Evolutionary conservation across 2,329 filamentous ascomycete species (phyloP), one percentile per base, ranked within the genome.

Genomic region (Fusarium sp.): DNA sequence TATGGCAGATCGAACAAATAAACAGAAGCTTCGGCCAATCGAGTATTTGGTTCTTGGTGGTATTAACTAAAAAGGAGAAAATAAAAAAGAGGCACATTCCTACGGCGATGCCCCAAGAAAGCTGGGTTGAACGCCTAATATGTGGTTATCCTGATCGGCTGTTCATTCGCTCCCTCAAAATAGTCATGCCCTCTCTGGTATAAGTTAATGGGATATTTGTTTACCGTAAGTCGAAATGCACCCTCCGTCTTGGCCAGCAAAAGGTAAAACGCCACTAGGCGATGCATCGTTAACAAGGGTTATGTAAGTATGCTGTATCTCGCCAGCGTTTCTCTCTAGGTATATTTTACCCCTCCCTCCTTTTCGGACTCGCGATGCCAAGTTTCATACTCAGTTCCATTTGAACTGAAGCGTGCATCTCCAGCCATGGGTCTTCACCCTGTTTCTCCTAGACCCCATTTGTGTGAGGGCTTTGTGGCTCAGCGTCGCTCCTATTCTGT

Each of bases 401-500:
- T 50, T 63, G 56, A 57, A 70, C 54, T 56, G 57, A 68, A 54
- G 65, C 65, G 42, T 69, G 41, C 54, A 73, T 65, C 56, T 74
- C 61, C 47, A 70, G 55, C 59, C 68, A 58, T 35, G 50, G 35
- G 7, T 66, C 57, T 36, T 44, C 58, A 36, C 44, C 61, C 59
- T 48, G 57, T 55, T 62, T 42, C 60, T 57, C 55, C 59, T 70
- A 79, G 31, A 63, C 59, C 28, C 83, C 83, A 44, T 85, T 85
- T 30, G 78, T 61, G 67, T 82, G 78, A 63, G 82, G 80, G 68
- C 80, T 81, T 50, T 67, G 47, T 44, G 73, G 62, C 56, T 74
- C 70, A 30, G 79, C 73, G 64, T 81, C 81, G 22, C 78, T 79
- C 71, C 78, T 79, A 66, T 84, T 82, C 74, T 80, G 78, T 60